Evolutionary conservation across 306 rosid genomes (phyloP).

Genomic region (Gynostemma pentaphyllum): DNA sequence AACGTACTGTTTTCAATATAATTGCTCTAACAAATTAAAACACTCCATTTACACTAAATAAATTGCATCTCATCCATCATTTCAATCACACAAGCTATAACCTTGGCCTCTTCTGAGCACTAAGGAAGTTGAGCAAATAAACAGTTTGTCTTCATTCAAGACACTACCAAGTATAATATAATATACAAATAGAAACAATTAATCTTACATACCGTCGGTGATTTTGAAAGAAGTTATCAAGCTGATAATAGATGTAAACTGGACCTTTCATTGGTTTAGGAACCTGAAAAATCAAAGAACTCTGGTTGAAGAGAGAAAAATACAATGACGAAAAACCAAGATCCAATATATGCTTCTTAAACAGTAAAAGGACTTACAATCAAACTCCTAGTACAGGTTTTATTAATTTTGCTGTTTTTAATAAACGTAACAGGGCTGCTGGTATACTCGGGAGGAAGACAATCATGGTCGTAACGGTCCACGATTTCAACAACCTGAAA

Average conservation of each 20-base stretch:
- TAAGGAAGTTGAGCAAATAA: too few relatives aligned
- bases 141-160: neutral
- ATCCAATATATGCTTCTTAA: neutral
- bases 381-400: constrained; percentile 44
- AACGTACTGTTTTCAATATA: neutral
- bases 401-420: constrained; percentile 29
- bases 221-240: constrained; percentile 69
- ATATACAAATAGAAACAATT: neutral
- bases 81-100: neutral
- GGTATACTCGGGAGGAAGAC: constrained; percentile 31
- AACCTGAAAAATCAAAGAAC: constrained; percentile 40
- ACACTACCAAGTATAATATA: neutral
- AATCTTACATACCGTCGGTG: constrained; percentile 54
- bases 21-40: neutral
- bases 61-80: neutral
- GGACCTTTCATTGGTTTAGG: constrained; percentile 61
- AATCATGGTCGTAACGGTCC: constrained; percentile 42
- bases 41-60: neutral
- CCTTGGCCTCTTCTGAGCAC: too few relatives aligned
- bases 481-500: constrained; percentile 63
- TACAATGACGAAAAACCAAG: neutral
- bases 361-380: constrained; percentile 36
- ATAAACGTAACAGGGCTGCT: constrained; percentile 28
- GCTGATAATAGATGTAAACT: constrained; percentile 67
- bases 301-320: neutral